Evolutionary conservation across 345 rosid genomes (phyloP).

Genomic region (Salix brachista): DNA sequence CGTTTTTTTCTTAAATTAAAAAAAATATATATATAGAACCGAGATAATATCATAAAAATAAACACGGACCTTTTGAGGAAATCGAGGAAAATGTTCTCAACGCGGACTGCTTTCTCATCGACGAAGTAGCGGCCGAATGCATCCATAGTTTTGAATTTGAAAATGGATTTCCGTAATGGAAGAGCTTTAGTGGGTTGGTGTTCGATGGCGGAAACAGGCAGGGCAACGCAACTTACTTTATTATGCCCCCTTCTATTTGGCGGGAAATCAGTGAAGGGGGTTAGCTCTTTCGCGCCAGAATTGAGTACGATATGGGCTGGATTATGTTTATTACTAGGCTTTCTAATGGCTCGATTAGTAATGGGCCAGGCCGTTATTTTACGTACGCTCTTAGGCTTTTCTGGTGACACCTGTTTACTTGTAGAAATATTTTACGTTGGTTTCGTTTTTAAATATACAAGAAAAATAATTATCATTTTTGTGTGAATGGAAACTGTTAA

Average conservation of each 20-base stretch:
- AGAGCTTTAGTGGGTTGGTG: background rate
- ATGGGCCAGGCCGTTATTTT: background rate
- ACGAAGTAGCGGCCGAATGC: slow-evolving; percentile 62
- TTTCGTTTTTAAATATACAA: no score
- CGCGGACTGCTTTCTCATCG: slow-evolving; percentile 78
- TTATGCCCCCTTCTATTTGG: background rate
- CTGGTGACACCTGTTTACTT: no score
- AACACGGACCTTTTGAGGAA: slow-evolving; percentile 68
- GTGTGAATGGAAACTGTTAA: no score
- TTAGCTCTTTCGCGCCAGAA: slow-evolving; percentile 13
- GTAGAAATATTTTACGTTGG: no score
- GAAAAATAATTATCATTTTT: no score
- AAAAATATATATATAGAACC: background rate
- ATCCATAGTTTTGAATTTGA: slow-evolving; percentile 38
- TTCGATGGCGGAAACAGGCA: background rate
- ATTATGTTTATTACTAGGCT: background rate
- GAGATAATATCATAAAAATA: background rate
- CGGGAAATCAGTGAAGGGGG: background rate
- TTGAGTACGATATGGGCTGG: background rate
- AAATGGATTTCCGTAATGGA: background rate
- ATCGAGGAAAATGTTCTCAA: slow-evolving; percentile 82
- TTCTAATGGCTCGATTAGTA: no score
- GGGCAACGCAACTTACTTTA: no score
- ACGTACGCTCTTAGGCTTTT: no score
- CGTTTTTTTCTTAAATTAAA: background rate